Percentiles rank a stretch among this genome's conserved stretches.
These are phyloP conservation scores for Phialocephala subalpina DNA, from an alignment of 2,329 filamentous ascomycete genomes.

Conservation along the genomic window DNA sequence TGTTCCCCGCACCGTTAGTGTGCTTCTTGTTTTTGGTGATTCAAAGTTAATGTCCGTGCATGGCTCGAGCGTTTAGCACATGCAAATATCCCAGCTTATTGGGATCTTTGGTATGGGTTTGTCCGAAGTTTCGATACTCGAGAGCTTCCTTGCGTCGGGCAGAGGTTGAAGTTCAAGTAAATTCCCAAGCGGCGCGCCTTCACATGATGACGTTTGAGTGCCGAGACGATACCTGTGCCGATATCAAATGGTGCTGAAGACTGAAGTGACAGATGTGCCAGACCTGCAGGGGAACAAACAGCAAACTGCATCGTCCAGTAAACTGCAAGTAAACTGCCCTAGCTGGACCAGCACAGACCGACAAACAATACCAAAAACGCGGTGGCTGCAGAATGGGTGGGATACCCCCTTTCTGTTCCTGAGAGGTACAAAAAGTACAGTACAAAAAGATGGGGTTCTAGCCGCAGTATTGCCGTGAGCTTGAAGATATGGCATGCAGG, in stretches of 20 bases:
- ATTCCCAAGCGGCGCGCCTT: not conserved
- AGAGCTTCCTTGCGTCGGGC: not conserved
- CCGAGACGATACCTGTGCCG: slow-evolving; percentile 1
- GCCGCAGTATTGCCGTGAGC: not conserved
- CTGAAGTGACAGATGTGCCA: slow-evolving; percentile 7
- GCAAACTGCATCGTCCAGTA: slow-evolving; percentile 2
- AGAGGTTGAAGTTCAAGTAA: not conserved
- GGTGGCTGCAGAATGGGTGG: not conserved
- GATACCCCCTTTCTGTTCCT: slow-evolving; percentile 4
- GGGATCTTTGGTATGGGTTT: not conserved
- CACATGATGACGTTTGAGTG: slow-evolving; percentile 8
- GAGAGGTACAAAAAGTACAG: not conserved
- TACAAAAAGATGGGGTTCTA: not conserved
- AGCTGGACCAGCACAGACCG: slow-evolving; percentile 4
- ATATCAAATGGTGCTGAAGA: not conserved
- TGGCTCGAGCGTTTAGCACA: not conserved
- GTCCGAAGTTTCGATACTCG: not conserved
- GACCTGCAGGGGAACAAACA: not conserved
- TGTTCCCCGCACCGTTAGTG: not conserved
- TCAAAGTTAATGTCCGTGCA: not conserved
- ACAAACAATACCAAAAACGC: not conserved
- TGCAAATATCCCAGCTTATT: not conserved
- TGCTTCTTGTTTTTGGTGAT: not conserved
- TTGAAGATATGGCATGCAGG: not conserved
- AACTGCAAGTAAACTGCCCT: not conserved